Evolutionary conservation across 257 asterid genomes (phyloP), one percentile per base, ranked within the genome.

Genomic region (Anisodus acutangulus): DNA sequence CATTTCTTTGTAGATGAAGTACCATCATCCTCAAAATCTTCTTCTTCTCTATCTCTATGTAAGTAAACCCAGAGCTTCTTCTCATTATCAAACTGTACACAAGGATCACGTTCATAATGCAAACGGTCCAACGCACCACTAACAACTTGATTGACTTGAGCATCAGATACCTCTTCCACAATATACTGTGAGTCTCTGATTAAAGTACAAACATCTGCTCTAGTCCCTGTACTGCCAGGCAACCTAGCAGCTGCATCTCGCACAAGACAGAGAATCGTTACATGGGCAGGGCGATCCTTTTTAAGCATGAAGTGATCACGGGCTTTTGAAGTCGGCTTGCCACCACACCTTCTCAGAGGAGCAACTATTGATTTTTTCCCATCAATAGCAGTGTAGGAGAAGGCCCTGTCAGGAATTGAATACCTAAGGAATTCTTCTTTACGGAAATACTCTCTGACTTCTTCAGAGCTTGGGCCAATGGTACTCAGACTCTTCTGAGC

Each of bases 301-400:
- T 97, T 97, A 43, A 97, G 92, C 99, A 97, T 95, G 84, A 97
- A 97, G 89, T 97, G 99, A 83, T 97, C 98, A 43, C 99, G 92
- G 81, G 99, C 98, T 90, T 97, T 97, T n/a, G 99, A 94, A 78
- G 99, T 97, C 82, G 99, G 99, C 92, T 97, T 97, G 83, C 99
- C 99, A 59, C 98, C 98, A 78, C 99, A 92, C 90, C 99, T 97
- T 90, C 99, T 94, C 88, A 97, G 87, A 37, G 99, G 99, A 51
- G 99, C 99, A 78, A 97, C 98, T 41, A 95, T 97, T 45, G 99
- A 92, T 87, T 92, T 97, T 84, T 92, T 97, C 87, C 99, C 99
- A 86, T 97, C 99, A 82, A 90, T 90, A 71, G 98, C 97, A 60
- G 98, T 97, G 83, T 97, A 97, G 12, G 93, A 80, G 86, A 95